These are phyloP conservation scores for Rhynchospora breviuscula DNA, from an alignment of 176 grass and related monocot genomes.

Conservation along the genomic window DNA sequence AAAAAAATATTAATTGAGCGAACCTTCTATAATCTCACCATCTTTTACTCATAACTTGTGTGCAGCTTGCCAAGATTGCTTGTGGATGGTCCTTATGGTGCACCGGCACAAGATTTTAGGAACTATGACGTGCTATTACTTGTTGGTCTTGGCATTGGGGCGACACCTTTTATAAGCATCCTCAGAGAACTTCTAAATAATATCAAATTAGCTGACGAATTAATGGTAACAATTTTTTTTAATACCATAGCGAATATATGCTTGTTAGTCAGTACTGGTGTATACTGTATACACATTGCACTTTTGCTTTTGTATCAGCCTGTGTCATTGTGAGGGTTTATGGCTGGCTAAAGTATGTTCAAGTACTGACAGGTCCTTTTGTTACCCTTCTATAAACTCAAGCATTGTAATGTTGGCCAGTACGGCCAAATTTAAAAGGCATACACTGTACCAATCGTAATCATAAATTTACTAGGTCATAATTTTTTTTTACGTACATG, in stretches of 20 bases:
- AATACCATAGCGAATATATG: background rate
- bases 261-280: background rate
- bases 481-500: background rate
- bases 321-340: background rate
- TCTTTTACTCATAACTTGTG: background rate
- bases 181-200: constrained; percentile 93
- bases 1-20: background rate
- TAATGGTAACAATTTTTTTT: constrained; percentile 52
- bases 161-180: constrained; percentile 96
- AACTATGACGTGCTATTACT: constrained; percentile 94
- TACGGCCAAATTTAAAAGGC: background rate
- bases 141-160: constrained; percentile 88
- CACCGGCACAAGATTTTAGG: constrained; percentile 87
- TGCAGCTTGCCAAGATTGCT: constrained; percentile 81
- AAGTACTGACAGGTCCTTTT: background rate
- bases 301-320: background rate
- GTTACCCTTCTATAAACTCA: background rate
- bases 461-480: background rate
- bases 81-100: constrained; percentile 91
- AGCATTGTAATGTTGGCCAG: background rate
- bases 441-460: background rate
- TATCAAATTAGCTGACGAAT: constrained; percentile 90
- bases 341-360: background rate
- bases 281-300: background rate
- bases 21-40: background rate